phyloP scores from a whole-genome alignment of 768 basidiomycete species.

The Agrocybe praecox region DNA sequence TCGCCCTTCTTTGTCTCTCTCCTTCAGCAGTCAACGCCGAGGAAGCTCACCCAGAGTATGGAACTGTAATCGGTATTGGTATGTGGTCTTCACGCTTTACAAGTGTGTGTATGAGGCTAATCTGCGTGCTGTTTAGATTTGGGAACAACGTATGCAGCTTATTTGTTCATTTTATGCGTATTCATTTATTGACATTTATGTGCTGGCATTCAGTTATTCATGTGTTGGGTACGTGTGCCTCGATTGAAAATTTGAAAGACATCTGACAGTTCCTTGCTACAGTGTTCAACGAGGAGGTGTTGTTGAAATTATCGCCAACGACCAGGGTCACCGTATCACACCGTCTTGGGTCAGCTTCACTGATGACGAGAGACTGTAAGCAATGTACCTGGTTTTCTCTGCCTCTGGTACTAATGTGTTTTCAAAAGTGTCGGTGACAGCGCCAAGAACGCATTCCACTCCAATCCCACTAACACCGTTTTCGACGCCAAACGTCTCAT shows the following conservation, averaged over 20 bases:
- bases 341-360: conserved; percentile 86
- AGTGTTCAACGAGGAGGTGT: conserved; percentile 86
- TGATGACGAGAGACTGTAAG: conserved; percentile 76
- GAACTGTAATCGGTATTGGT: conserved; percentile 94
- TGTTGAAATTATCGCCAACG: conserved; percentile 90
- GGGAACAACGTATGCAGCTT: conserved; percentile 75
- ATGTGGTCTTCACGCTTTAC: conserved; percentile 24
- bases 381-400: not conserved
- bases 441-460: conserved; percentile 94
- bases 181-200: conserved; percentile 24
- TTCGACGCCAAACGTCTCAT: conserved; percentile 98
- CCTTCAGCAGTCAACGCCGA: conserved; percentile 67
- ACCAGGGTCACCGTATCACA: conserved; percentile 88
- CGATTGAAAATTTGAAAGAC: not conserved
- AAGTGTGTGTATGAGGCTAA: not conserved
- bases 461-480: conserved; percentile 91
- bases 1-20: conserved; percentile 74
- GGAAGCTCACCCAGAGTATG: conserved; percentile 75
- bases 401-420: too few relatives aligned
- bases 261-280: not conserved
- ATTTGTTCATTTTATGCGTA: not conserved
- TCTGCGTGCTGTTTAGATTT: conserved; percentile 55
- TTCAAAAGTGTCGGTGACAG: conserved; percentile 77
- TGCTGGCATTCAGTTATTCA: conserved; percentile 66
- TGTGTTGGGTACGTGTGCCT: conserved; percentile 81